A percentile compares a stretch with the other conserved stretches of the same genome.
phyloP scores from a whole-genome alignment of 1,284 basidiomycete genomes.

The Ceratobasidium sp. region DNA sequence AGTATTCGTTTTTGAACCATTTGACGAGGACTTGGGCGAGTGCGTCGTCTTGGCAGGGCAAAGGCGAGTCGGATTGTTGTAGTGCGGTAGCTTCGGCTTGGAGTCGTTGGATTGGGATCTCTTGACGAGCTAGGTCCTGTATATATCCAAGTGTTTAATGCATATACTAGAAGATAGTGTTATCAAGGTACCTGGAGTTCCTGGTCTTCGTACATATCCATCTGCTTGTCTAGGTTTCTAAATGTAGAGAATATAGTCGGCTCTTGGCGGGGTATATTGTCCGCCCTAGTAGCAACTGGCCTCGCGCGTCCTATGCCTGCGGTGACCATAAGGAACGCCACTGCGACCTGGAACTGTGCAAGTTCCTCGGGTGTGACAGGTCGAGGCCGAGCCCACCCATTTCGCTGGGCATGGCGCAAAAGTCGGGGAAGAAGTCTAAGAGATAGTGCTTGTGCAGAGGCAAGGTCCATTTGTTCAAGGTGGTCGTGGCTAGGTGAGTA shows the following conservation, averaged over 20 bases:
- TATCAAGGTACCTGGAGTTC: constrained; percentile 47
- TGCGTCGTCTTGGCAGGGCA: constrained; percentile 53
- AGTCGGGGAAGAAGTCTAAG: constrained; percentile 13
- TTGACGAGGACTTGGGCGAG: constrained; percentile 58
- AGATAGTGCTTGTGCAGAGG: constrained; percentile 28
- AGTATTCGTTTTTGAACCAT: constrained; percentile 62
- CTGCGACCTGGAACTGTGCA: constrained; percentile 12
- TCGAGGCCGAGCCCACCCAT: constrained; percentile 18
- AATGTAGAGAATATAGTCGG: constrained; percentile 40
- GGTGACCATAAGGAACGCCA: constrained; percentile 11
- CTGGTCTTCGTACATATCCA: constrained; percentile 51
- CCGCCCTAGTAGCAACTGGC: background rate
- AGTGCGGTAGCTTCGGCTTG: constrained; percentile 49
- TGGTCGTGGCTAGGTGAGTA: constrained; percentile 1
- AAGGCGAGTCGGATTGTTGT: constrained; percentile 42
- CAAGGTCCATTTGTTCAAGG: constrained; percentile 3
- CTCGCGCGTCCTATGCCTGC: background rate
- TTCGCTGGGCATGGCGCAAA: constrained; percentile 1
- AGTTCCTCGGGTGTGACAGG: background rate
- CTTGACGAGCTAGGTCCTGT: constrained; percentile 51
- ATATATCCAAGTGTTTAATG: constrained; percentile 1
- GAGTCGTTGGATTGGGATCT: constrained; percentile 52
- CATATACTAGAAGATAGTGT: background rate
- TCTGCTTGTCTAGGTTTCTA: constrained; percentile 46
- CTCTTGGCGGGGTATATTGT: constrained; percentile 1